A percentile compares a stretch with the other conserved stretches of the same genome.
Evolutionary conservation across 1,284 basidiomycete genomes (phyloP).

Genomic region (Cryptococcus jaspeensis): DNA sequence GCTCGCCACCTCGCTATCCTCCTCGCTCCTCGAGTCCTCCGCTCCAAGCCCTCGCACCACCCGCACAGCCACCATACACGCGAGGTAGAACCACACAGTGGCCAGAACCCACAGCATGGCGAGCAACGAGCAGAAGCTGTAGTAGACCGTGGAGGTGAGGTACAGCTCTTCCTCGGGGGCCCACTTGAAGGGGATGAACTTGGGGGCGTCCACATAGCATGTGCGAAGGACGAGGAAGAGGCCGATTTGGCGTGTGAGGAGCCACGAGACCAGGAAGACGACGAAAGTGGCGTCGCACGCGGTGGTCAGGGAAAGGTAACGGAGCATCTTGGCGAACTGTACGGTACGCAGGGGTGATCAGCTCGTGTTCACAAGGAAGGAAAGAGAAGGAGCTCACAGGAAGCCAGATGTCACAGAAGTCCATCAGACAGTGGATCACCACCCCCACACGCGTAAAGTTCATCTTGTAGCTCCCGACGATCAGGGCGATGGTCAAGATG

Average conservation of each 20-base stretch:
- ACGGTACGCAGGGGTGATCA: not conserved
- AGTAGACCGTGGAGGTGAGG: conserved; percentile 56
- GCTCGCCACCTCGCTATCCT: conserved; percentile 48
- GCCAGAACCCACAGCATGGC: conserved; percentile 63
- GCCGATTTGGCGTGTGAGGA: conserved; percentile 77
- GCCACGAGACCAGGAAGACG: conserved; percentile 83
- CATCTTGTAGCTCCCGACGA: conserved; percentile 72
- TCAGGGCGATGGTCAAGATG: conserved; percentile 78
- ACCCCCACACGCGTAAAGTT: conserved; percentile 87
- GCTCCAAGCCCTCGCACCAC: conserved; percentile 76
- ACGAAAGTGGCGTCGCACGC: conserved; percentile 76
- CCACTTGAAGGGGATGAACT: conserved; percentile 61
- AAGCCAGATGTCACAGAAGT: conserved; percentile 86
- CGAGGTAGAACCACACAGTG: conserved; percentile 81
- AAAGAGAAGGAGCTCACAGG: conserved; percentile 62
- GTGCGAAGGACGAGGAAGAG: conserved; percentile 71
- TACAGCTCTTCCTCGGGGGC: conserved; percentile 62
- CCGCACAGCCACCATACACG: conserved; percentile 73
- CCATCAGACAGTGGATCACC: conserved; percentile 87
- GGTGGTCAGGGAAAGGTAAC: conserved; percentile 70
- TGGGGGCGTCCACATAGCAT: conserved; percentile 57
- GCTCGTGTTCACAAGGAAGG: conserved; percentile 3
- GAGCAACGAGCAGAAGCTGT: conserved; percentile 61
- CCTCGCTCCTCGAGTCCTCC: conserved; percentile 80
- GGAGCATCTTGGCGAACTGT: conserved; percentile 88